These are phyloP conservation scores for Scedosporium apiospermum DNA, from an alignment of 2,329 filamentous ascomycete genomes.

Conservation along the genomic window DNA sequence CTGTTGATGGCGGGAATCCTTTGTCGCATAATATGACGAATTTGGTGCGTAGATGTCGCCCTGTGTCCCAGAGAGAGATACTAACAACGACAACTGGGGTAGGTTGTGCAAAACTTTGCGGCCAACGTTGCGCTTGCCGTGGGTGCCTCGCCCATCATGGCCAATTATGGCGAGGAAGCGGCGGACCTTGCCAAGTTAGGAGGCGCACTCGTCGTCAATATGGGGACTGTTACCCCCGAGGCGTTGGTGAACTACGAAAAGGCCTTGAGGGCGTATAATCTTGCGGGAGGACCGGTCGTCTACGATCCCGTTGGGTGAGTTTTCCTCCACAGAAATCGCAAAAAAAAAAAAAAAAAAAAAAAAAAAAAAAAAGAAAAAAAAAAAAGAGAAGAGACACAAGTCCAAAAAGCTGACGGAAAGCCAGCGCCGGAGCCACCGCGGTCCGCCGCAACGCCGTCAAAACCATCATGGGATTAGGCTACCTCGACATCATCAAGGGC, in stretches of 20 bases:
- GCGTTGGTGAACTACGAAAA: slow-evolving; percentile 61
- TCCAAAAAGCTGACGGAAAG: no score
- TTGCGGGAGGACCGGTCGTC: slow-evolving; percentile 62
- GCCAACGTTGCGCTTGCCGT: slow-evolving; percentile 81
- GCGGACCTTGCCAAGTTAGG: slow-evolving; percentile 67
- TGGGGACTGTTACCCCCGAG: slow-evolving; percentile 80
- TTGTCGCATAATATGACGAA: slow-evolving; percentile 98
- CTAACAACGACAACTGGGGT: no score
- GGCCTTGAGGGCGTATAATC: slow-evolving; percentile 75
- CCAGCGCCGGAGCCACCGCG: slow-evolving; percentile 65
- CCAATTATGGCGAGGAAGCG: slow-evolving; percentile 76
- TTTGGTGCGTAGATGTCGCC: slow-evolving; percentile 35
- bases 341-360: not conserved
- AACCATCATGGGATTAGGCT: slow-evolving; percentile 60
- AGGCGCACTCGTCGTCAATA: slow-evolving; percentile 81
- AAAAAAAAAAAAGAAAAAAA: not conserved
- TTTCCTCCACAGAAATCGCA: not conserved
- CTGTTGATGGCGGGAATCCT: slow-evolving; percentile 55
- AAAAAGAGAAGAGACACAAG: no score
- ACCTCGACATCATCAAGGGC: slow-evolving; percentile 85
- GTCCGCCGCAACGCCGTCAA: slow-evolving; percentile 64
- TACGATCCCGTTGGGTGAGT: slow-evolving; percentile 78
- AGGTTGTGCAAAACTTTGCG: slow-evolving; percentile 84
- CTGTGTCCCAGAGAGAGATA: not conserved
- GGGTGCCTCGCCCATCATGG: slow-evolving; percentile 90